Percentiles rank a stretch among this genome's conserved stretches.
Conservation (phyloP, 2,329 filamentous ascomycete genomes). For the Colletotrichum karsti region DNA sequence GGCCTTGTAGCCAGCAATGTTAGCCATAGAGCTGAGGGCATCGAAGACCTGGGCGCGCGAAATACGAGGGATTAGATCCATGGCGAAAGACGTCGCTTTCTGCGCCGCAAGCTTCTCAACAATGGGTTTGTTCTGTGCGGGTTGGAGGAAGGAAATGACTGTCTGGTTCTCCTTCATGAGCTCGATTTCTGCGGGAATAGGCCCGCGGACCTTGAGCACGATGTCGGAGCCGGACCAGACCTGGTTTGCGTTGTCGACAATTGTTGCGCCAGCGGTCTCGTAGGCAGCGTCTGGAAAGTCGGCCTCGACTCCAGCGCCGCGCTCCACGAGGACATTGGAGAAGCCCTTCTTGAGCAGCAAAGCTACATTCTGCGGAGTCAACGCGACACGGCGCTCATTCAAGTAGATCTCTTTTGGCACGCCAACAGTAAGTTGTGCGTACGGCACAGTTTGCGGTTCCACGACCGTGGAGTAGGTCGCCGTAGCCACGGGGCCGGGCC, state of each 20-base stretch:
- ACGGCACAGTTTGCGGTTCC: slow-evolving; percentile 65
- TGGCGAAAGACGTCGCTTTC: slow-evolving; percentile 82
- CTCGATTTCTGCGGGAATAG: slow-evolving; percentile 74
- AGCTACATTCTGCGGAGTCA: slow-evolving; percentile 85
- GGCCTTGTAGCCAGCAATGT: slow-evolving; percentile 93
- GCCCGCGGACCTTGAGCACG: slow-evolving; percentile 83
- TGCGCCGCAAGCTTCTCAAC: slow-evolving; percentile 77
- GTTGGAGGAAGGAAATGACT: slow-evolving; percentile 85
- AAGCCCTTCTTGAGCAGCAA: slow-evolving; percentile 89
- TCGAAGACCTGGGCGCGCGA: slow-evolving; percentile 90
- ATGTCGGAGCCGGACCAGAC: slow-evolving; percentile 82
- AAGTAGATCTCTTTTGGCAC: slow-evolving; percentile 82
- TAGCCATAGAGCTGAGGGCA: slow-evolving; percentile 91
- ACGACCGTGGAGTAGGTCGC: slow-evolving; percentile 49
- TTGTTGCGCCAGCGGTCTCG: slow-evolving; percentile 77
- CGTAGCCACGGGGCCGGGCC: slow-evolving; percentile 26
- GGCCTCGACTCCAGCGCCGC: slow-evolving; percentile 79
- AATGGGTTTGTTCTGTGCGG: slow-evolving; percentile 79
- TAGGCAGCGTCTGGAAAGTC: slow-evolving; percentile 84
- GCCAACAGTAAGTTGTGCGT: slow-evolving; percentile 77
- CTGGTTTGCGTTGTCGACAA: slow-evolving; percentile 72
- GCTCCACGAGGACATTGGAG: slow-evolving; percentile 78
- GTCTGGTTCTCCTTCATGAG: slow-evolving; percentile 75
- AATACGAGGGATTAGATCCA: slow-evolving; percentile 93
- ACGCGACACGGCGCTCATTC: slow-evolving; percentile 82